Base-by-base conservation (phyloP, 2,329 filamentous ascomycete species). In the Aureobasidium sp. region DNA sequence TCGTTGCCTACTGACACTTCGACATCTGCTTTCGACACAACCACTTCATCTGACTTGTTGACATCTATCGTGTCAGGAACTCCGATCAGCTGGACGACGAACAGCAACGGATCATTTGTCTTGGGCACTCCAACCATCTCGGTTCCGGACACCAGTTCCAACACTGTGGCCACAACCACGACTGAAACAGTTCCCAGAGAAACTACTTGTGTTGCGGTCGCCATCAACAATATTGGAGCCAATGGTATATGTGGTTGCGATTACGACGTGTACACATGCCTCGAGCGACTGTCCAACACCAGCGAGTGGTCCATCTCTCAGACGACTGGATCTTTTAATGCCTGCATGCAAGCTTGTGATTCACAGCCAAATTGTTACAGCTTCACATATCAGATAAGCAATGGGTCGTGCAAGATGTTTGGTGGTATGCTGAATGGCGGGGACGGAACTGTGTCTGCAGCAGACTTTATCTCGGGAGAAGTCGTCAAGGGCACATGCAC, bases 401-500 rank as follows among this genome's bases (percentile, higher is more conserved):
- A 32, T 32, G 57, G 57, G 4, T 9, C 17, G 4, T 60, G 57
- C 36, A 41, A 12, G n/a, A 50, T 51, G 57, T 60, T 60, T 51
- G 57, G 57, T 15, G 57, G 46, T 24, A 50, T 60, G 57, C 36
- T 60, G 44, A 51, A 41, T 41, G 57, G 57, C 20, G 57, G 57
- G 34, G 36, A n/a, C 32, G 57, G 46, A 5, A 46, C 48, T 10
- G 34, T 60, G 7, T 34, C 44, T 29, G 46, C 29, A 2, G 36
- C 44, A 10, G 57, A 51, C 13, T 60, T 39, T 6, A 46, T 51
- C 10, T 60, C 57, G 43, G 57, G 57, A 27, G 57, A 60, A 26
- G 44, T 60, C 20, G 46, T 50, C 44, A 51, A 60, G 15, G 57
- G 57, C 5, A 34, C 44, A 9, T 60, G 57, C 36, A 51, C 36